Percentiles rank a stretch among this genome's conserved stretches.
Conservation (phyloP, 2,329 filamentous ascomycete species). For the Plenodomus biglobosus region DNA sequence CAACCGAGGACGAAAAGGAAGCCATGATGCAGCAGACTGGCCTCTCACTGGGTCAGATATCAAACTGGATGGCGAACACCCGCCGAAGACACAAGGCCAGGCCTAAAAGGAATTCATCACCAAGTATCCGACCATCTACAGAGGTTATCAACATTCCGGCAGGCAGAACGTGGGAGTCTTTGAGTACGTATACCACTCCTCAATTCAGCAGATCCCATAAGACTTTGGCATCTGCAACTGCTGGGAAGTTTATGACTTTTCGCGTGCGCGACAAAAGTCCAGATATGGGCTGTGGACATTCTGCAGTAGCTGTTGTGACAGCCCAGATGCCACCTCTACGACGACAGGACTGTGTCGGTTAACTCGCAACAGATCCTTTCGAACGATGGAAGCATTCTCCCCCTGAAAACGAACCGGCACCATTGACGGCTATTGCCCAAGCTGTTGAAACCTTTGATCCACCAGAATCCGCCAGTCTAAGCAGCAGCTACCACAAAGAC, state of each 20-base stretch:
- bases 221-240: conserved; percentile 14
- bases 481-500: conserved; percentile 50
- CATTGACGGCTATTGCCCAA: conserved; percentile 64
- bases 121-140: conserved; percentile 63
- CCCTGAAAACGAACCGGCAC: conserved; percentile 68
- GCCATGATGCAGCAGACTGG: conserved; percentile 76
- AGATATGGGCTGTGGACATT: not conserved
- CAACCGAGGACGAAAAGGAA: conserved; percentile 83
- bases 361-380: conserved; percentile 60
- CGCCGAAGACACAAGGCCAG: conserved; percentile 78
- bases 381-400: conserved; percentile 71
- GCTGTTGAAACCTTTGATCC: conserved; percentile 53
- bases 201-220: conserved; percentile 18
- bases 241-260: conserved; percentile 29
- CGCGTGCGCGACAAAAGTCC: conserved; percentile 12
- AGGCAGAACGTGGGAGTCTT: conserved; percentile 56
- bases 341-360: conserved; percentile 33
- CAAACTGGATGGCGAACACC: conserved; percentile 91
- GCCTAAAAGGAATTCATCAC: conserved; percentile 67
- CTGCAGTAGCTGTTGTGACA: conserved; percentile 3
- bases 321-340: conserved; percentile 13
- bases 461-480: conserved; percentile 35
- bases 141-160: conserved; percentile 74
- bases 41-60: conserved; percentile 79
- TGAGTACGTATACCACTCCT: conserved; percentile 35